Percentiles rank a stretch among this genome's conserved stretches.
phyloP scores from a whole-genome alignment of 352 stramenopile genomes.

The Phytophthora meadii region DNA sequence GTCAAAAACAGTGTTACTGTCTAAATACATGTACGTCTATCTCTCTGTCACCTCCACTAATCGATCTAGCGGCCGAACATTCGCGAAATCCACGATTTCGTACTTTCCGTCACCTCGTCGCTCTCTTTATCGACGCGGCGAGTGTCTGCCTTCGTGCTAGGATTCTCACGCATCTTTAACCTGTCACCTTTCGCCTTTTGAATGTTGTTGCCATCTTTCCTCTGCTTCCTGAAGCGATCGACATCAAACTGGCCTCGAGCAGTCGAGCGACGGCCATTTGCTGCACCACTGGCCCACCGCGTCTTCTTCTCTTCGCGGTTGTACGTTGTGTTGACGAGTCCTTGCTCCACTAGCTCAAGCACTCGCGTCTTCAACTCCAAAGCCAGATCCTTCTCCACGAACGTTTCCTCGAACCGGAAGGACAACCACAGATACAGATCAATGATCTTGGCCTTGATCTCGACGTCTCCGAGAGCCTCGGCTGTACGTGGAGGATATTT shows the following conservation, averaged over 20 bases:
- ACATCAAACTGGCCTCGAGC: slow-evolving; percentile 7
- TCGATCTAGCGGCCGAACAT: slow-evolving; percentile 15
- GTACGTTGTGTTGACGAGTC: slow-evolving; percentile 82
- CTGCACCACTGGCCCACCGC: slow-evolving; percentile 30
- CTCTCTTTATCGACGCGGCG: background rate
- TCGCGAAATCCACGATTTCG: slow-evolving; percentile 18
- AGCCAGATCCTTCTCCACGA: slow-evolving; percentile 74
- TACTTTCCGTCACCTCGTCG: slow-evolving; percentile 1
- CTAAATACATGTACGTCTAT: slow-evolving; percentile 14
- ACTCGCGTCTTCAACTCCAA: slow-evolving; percentile 70
- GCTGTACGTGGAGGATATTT: slow-evolving; percentile 77
- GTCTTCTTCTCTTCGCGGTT: slow-evolving; percentile 61
- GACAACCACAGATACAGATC: slow-evolving; percentile 96
- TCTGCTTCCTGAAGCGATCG: slow-evolving; percentile 15
- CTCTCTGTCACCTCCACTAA: background rate
- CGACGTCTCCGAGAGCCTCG: slow-evolving; percentile 88
- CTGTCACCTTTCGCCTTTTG: slow-evolving; percentile 7
- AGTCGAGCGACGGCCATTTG: slow-evolving; percentile 18
- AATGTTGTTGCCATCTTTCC: slow-evolving; percentile 2
- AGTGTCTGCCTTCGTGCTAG: background rate
- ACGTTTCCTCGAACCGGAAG: slow-evolving; percentile 90
- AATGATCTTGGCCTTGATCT: slow-evolving; percentile 92
- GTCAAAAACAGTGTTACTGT: slow-evolving; percentile 13
- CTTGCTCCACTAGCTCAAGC: slow-evolving; percentile 74
- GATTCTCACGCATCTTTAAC: background rate